These are phyloP conservation scores for Metschnikowia baotianmanensis DNA, from an alignment of 805 yeast genomes.

Conservation along the genomic window DNA sequence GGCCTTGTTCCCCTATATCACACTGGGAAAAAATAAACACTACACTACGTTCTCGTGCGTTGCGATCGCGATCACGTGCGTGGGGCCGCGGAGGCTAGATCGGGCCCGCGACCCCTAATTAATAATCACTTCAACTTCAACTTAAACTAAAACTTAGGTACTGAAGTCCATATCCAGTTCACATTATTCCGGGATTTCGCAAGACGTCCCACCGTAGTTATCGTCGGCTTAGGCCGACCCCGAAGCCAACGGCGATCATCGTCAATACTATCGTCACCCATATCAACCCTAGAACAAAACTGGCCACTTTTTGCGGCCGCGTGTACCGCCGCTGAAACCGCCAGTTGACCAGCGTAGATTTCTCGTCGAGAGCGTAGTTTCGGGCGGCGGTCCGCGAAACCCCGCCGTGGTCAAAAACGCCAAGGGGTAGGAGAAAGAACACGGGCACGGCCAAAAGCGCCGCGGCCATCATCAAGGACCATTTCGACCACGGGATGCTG, in stretches of 20 bases:
- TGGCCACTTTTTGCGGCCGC: constrained; percentile 28
- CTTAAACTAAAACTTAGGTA: too few species aligned
- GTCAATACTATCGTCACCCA: constrained; percentile 36
- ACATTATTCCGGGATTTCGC: too few species aligned
- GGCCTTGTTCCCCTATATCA: too few species aligned
- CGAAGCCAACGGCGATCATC: constrained; percentile 41
- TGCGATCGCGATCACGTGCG: too few species aligned
- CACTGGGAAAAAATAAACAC: too few species aligned
- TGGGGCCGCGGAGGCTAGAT: too few species aligned
- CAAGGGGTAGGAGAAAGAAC: constrained; percentile 35
- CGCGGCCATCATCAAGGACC: constrained; percentile 27
- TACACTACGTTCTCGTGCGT: too few species aligned
- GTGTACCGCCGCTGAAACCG: constrained; percentile 15
- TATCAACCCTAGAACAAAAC: constrained; percentile 30
- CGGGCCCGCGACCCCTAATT: too few species aligned
- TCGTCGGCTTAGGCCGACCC: constrained; percentile 22
- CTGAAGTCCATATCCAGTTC: too few species aligned
- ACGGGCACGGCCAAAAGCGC: constrained; percentile 39
- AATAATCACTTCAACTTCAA: too few species aligned
- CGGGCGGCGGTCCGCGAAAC: constrained; percentile 13
- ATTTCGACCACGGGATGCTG: constrained; percentile 18
- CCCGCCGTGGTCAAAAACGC: constrained; percentile 33
- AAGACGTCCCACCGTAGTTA: too few species aligned
- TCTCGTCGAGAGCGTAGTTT: constrained; percentile 5
- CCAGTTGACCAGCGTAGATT: constrained; percentile 8